Conservation (phyloP, 192 early-diverging fungal species). For the Podila horticola region DNA sequence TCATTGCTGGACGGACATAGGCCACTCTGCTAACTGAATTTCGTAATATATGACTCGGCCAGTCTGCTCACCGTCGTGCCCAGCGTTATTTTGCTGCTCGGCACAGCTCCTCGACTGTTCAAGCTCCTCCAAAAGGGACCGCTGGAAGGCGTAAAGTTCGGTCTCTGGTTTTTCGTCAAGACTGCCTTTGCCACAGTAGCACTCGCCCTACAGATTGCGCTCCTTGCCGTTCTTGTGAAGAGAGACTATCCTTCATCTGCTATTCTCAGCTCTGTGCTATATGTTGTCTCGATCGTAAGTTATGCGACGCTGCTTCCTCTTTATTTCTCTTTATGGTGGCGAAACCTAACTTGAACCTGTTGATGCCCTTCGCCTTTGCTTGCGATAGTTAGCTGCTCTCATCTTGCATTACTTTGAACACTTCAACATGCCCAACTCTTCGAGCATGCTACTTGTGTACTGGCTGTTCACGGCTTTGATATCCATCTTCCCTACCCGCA, state of each 20-base stretch:
- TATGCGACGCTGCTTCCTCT: conserved; percentile 1
- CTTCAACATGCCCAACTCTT: conserved; percentile 51
- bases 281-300: conserved; percentile 10
- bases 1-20: not conserved
- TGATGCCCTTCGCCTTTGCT: conserved; percentile 6
- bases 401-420: conserved; percentile 33
- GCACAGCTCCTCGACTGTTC: conserved; percentile 7
- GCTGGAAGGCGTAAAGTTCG: conserved; percentile 4
- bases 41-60: conserved; percentile 5
- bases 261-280: conserved; percentile 4
- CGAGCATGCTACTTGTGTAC: conserved; percentile 61
- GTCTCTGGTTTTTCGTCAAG: conserved; percentile 8
- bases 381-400: conserved; percentile 8
- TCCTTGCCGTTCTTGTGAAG: conserved; percentile 6
- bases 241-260: conserved; percentile 7
- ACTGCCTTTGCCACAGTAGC: conserved; percentile 7
- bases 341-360: conserved; percentile 7
- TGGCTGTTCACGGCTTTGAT: conserved; percentile 57
- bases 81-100: conserved; percentile 4
- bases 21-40: conserved; percentile 5
- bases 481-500: conserved; percentile 54
- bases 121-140: conserved; percentile 3
- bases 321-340: conserved; percentile 6
- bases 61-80: conserved; percentile 9
- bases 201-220: conserved; percentile 5